A percentile compares a stretch with the other conserved stretches of the same genome.
These are phyloP conservation scores for Podosphaera xanthii DNA, from an alignment of 2,329 filamentous ascomycete genomes.

Conservation along the genomic window DNA sequence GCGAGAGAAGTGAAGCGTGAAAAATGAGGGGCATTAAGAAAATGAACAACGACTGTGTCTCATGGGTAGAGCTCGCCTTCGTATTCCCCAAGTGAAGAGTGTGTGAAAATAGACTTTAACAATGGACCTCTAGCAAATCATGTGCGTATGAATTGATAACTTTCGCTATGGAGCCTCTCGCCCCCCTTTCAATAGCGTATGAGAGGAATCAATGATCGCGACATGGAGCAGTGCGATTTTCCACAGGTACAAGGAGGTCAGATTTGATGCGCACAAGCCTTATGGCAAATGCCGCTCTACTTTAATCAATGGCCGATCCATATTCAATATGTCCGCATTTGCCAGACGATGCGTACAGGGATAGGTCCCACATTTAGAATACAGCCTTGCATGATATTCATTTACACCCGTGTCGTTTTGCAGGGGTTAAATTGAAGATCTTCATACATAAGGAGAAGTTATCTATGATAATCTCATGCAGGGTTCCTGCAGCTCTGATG, in stretches of 20 bases:
- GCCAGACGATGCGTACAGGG: too few relatives aligned
- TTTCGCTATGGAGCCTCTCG: not conserved
- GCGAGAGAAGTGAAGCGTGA: not conserved
- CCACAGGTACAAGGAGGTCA: not conserved
- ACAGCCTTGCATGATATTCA: too few relatives aligned
- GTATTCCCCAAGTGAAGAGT: not conserved
- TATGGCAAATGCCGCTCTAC: not conserved
- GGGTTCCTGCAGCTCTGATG: too few relatives aligned
- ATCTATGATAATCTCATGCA: too few relatives aligned
- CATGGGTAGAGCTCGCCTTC: not conserved
- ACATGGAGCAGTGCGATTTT: not conserved
- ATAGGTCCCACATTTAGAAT: too few relatives aligned
- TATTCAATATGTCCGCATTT: too few relatives aligned
- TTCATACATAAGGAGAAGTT: too few relatives aligned
- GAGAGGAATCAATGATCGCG: not conserved
- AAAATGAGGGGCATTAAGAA: not conserved
- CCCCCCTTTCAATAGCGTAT: too few relatives aligned
- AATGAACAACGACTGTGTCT: not conserved
- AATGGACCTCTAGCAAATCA: not conserved
- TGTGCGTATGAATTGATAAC: not conserved
- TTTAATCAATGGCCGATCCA: too few relatives aligned
- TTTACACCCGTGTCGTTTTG: too few relatives aligned
- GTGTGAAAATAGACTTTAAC: not conserved
- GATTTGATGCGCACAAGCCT: not conserved
- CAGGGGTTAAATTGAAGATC: too few relatives aligned